Conservation (phyloP, 75 land plant species). For the Pinus taeda region DNA sequence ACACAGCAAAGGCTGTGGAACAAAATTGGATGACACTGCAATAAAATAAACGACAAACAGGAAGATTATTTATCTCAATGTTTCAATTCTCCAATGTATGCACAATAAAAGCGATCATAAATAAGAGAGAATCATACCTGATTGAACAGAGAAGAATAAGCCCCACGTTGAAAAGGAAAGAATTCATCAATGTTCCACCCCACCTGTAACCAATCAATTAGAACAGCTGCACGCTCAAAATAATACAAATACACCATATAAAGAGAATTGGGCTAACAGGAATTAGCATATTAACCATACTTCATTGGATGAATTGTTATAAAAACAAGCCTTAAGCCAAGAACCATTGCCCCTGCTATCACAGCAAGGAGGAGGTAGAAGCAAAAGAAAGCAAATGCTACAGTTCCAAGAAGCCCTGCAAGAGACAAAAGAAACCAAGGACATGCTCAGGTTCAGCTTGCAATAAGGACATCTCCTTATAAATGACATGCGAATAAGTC, state of each 20-base stretch:
- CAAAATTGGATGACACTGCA: slow-evolving; percentile 97
- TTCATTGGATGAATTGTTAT: slow-evolving; percentile 98
- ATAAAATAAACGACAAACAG: slow-evolving; percentile 7
- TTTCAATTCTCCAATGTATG: not conserved
- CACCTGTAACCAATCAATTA: slow-evolving; percentile 56
- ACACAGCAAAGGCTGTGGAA: slow-evolving; percentile 90
- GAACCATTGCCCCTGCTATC: slow-evolving; percentile 95
- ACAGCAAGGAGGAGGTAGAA: slow-evolving; percentile 94
- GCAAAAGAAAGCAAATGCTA: slow-evolving; percentile 92
- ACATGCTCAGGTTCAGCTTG: not conserved
- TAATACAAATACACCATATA: not conserved
- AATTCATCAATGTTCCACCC: slow-evolving; percentile 97
- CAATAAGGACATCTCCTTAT: not conserved
- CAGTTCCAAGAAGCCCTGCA: slow-evolving; percentile 95
- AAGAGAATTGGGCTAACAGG: not conserved
- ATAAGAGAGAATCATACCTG: slow-evolving; percentile 44
- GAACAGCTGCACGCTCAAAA: slow-evolving; percentile 3
- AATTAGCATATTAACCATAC: slow-evolving; percentile 29
- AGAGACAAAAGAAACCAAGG: slow-evolving; percentile 10
- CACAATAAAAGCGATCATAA: not conserved
- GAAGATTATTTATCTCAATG: not conserved
- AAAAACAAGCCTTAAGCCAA: slow-evolving; percentile 89
- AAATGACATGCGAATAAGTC: not conserved
- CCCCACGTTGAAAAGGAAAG: slow-evolving; percentile 94
- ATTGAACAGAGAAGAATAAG: slow-evolving; percentile 84